Base-by-base conservation (phyloP, 129 eudicot genomes). In the Erigeron canadensis region DNA sequence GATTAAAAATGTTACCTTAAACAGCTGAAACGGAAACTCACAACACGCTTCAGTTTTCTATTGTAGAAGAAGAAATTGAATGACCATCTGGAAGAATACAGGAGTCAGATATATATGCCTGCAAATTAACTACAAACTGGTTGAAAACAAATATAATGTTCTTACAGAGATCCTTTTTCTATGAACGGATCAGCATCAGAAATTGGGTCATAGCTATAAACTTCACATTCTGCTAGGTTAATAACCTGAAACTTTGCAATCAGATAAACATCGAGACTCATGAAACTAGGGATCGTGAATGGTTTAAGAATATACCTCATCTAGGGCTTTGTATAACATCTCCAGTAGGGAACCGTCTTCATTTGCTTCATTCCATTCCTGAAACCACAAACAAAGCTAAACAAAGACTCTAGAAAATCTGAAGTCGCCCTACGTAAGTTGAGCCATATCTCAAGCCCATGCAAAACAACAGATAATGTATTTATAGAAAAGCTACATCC, bases 51-150 rank as follows among this genome's bases (percentile, higher is more conserved):
- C 17, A 89, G 88, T 50, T 89, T 93, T 73, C 95, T 71, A 77
- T 93, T 93, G 80, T 93, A 93, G 81, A 93, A 93, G 88, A 93
- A 93, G 85, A 93, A 87, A 65, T 82, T 89, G 83, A 82, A 89
- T 1, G 96, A 86, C 98, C 98, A 93, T 73, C 98, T 93, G 81
- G 8, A 63, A 72, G 18, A 55, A 48, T 53, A 61, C 61, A 81
- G 4, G 63, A 15, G 44, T 69, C 78, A 44, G 45, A 65, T 38
- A 74, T 34, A 12, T 41, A 50, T 60, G 61, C 59, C 59, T 65
- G 62, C 34, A 28, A 51, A 45, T 56, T 15, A 69, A 48, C 21
- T 28, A 61, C 10, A 54, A 53, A 28, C 2, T 53, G 63, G 28
- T 61, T n/a, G 37, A 47, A 21, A 63, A 50, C 13, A 63, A 0